Evolutionary conservation across 1,284 basidiomycete species (phyloP).

Genomic region (Ustilago loliicola): DNA sequence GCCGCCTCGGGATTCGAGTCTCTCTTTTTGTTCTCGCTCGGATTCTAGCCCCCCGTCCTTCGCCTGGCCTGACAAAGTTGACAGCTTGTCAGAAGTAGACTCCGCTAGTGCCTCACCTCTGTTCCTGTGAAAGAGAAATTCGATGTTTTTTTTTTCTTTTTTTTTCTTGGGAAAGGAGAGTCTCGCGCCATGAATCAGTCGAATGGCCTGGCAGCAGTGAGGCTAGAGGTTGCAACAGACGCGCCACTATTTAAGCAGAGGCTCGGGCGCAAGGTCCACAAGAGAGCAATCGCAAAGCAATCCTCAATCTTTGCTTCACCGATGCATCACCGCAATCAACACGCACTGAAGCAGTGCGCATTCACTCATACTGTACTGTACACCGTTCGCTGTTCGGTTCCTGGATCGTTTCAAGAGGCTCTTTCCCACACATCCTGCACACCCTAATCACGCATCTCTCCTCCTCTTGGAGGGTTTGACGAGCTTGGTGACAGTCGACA

Average conservation of each 20-base stretch:
- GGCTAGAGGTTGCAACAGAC: not conserved
- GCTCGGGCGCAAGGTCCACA: slow-evolving; percentile 13
- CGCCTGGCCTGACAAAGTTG: not conserved
- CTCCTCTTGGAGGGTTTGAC: not conserved
- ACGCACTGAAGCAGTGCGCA: not conserved
- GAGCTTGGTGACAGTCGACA: not conserved
- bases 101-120: not conserved
- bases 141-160: not conserved
- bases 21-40: not conserved
- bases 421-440: slow-evolving; percentile 12
- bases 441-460: not conserved
- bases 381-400: not conserved
- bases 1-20: slow-evolving; percentile 26
- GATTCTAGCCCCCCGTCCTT: slow-evolving; percentile 14
- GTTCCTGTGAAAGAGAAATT: not conserved
- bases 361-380: not conserved
- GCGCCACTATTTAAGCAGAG: not conserved
- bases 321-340: not conserved
- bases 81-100: not conserved
- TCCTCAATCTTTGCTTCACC: slow-evolving; percentile 10
- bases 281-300: not conserved
- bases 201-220: not conserved
- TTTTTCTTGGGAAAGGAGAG: not conserved
- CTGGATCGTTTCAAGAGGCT: slow-evolving; percentile 13
- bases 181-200: not conserved